Percentiles rank a stretch among this genome's conserved stretches.
Evolutionary conservation across 192 early-diverging fungal species (phyloP).

Genomic region (Dispira parvispora): DNA sequence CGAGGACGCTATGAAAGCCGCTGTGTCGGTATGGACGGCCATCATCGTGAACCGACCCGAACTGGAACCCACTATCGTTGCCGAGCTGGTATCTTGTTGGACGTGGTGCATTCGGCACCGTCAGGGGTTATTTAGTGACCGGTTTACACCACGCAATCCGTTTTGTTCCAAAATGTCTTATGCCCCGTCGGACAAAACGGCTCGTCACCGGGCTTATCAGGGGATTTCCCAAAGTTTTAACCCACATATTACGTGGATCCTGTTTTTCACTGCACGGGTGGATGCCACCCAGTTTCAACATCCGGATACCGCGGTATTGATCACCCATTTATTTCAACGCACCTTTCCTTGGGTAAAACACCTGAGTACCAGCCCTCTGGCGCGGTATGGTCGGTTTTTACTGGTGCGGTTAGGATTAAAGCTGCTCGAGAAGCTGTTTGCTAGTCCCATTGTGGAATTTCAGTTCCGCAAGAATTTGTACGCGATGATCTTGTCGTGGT

Average conservation of each 20-base stretch:
- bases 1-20: constrained; percentile 59
- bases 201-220: constrained; percentile 37
- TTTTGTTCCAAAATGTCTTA: constrained; percentile 89
- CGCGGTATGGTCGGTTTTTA: constrained; percentile 62
- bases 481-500: constrained; percentile 67
- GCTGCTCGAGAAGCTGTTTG: constrained; percentile 47
- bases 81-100: constrained; percentile 73
- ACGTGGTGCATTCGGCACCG: constrained; percentile 54
- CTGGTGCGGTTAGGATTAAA: constrained; percentile 58
- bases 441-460: constrained; percentile 44
- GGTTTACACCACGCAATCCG: constrained; percentile 38
- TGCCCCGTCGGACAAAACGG: constrained; percentile 70
- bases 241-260: constrained; percentile 70
- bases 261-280: constrained; percentile 74
- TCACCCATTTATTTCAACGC: constrained; percentile 61
- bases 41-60: constrained; percentile 61
- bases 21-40: constrained; percentile 80
- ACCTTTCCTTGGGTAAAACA: constrained; percentile 35
- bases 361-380: constrained; percentile 47
- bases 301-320: constrained; percentile 54
- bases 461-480: constrained; percentile 50
- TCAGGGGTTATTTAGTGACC: constrained; percentile 65
- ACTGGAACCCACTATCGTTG: constrained; percentile 60
- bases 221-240: constrained; percentile 40
- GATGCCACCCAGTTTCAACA: constrained; percentile 60